phyloP scores from a whole-genome alignment of 108 stramenopile genomes.

The Aureococcus anophagefferens region DNA sequence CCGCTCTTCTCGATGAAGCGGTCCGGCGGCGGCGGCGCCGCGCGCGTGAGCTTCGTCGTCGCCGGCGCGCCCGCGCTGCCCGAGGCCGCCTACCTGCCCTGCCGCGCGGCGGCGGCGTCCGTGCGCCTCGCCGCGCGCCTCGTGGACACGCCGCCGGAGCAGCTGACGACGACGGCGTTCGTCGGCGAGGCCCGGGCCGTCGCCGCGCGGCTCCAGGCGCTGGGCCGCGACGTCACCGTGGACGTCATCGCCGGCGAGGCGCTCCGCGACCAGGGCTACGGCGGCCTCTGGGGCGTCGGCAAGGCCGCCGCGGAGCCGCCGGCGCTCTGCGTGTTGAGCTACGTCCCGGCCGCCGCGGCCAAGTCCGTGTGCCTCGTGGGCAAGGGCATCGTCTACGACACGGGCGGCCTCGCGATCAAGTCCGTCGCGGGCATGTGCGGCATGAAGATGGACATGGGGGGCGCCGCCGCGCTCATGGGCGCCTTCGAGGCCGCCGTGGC shows the following conservation, averaged over 20 bases:
- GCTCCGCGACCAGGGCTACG: slow-evolving; percentile 58
- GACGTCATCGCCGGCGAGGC: slow-evolving; percentile 68
- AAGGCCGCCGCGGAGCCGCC: slow-evolving; percentile 45
- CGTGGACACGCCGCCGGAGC: slow-evolving; percentile 46
- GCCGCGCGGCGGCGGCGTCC: slow-evolving; percentile 30
- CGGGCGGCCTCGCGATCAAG: slow-evolving; percentile 60
- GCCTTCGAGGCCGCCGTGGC: slow-evolving; percentile 40
- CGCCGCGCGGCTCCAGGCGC: slow-evolving; percentile 7
- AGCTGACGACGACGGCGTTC: slow-evolving; percentile 41
- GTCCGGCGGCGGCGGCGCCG: slow-evolving; percentile 10
- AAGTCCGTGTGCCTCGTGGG: slow-evolving; percentile 55
- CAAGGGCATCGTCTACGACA: slow-evolving; percentile 81
- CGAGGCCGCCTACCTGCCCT: slow-evolving; percentile 15
- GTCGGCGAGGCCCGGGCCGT: slow-evolving; percentile 25
- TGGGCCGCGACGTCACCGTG: slow-evolving; percentile 22
- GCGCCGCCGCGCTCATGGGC: slow-evolving; percentile 62
- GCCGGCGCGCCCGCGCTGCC: slow-evolving; percentile 25
- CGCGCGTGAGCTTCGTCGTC: slow-evolving; percentile 21
- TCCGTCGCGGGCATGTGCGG: slow-evolving; percentile 68
- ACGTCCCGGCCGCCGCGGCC: neutral
- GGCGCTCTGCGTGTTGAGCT: slow-evolving; percentile 39
- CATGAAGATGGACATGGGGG: slow-evolving; percentile 77
- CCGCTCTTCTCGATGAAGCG: slow-evolving; percentile 22
- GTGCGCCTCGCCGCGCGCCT: slow-evolving; percentile 50
- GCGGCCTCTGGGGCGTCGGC: slow-evolving; percentile 57